Conservation (phyloP, 1,284 basidiomycete species). For the Phaffia rhodozyma region DNA sequence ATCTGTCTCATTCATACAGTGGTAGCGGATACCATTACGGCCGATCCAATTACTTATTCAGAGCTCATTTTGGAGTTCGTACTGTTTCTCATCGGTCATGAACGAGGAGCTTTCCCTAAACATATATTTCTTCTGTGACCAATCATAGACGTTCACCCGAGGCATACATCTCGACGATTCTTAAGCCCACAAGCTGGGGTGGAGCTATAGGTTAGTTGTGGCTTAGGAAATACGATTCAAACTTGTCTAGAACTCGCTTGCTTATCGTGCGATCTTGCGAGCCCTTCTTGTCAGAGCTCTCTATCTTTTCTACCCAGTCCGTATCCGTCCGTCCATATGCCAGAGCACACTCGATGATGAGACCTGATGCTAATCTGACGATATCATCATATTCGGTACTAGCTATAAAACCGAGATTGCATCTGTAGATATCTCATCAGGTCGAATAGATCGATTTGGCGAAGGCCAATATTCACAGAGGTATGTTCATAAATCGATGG, state of each 20-base stretch:
- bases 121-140: neutral
- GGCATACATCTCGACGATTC: constrained; percentile 4
- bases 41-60: constrained; percentile 13
- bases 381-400: neutral
- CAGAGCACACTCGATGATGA: too few species aligned
- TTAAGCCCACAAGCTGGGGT: constrained; percentile 16
- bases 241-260: too few species aligned
- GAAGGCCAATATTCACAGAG: constrained; percentile 41
- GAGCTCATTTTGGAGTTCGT: constrained; percentile 15
- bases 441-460: constrained; percentile 71
- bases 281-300: constrained; percentile 22
- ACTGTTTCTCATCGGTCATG: neutral
- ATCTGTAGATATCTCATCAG: constrained; percentile 81
- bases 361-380: too few species aligned
- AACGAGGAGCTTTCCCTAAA: neutral
- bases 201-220: constrained; percentile 57
- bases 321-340: constrained; percentile 10
- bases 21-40: constrained; percentile 13
- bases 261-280: too few species aligned
- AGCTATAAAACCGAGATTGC: constrained; percentile 69
- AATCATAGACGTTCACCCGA: neutral
- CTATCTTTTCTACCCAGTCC: constrained; percentile 59
- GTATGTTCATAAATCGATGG: constrained; percentile 18
- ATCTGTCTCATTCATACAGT: neutral
- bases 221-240: neutral